These are phyloP conservation scores for Fusarium napiforme DNA, from an alignment of 2,329 filamentous ascomycete species.

Conservation along the genomic window DNA sequence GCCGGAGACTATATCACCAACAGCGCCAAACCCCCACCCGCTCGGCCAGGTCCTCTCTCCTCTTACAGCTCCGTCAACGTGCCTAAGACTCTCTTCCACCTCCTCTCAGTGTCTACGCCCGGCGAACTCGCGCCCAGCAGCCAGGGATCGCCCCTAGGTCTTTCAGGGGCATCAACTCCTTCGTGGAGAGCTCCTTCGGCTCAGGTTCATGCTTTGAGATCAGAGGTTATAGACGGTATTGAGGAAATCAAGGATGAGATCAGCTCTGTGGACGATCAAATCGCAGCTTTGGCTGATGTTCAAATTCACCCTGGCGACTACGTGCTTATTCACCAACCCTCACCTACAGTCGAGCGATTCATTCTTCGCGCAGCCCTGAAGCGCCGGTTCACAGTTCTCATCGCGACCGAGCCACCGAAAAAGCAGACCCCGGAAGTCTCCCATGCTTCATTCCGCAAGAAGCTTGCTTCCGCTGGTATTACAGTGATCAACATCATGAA, in stretches of 20 bases:
- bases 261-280: constrained; percentile 90
- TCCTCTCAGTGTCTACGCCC: constrained; percentile 78
- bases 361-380: constrained; percentile 87
- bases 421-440: constrained; percentile 52
- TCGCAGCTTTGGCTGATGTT: constrained; percentile 86
- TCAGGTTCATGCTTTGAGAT: constrained; percentile 77
- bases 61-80: constrained; percentile 73
- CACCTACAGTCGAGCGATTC: constrained; percentile 88
- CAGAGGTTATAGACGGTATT: constrained; percentile 93
- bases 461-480: constrained; percentile 80
- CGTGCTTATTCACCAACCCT: constrained; percentile 89
- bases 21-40: constrained; percentile 47
- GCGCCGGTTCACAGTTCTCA: constrained; percentile 90
- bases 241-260: constrained; percentile 97
- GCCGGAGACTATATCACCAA: constrained; percentile 45
- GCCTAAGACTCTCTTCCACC: constrained; percentile 85
- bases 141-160: constrained; percentile 59
- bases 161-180: constrained; percentile 63
- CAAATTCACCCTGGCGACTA: constrained; percentile 95
- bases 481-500: constrained; percentile 87
- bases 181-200: constrained; percentile 53
- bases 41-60: constrained; percentile 70
- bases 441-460: constrained; percentile 74
- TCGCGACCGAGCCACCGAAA: constrained; percentile 72
- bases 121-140: constrained; percentile 50